Percentiles rank a stretch among this genome's conserved stretches.
Conservation (phyloP, 192 early-diverging fungal genomes). For the Coemansia sp. region DNA sequence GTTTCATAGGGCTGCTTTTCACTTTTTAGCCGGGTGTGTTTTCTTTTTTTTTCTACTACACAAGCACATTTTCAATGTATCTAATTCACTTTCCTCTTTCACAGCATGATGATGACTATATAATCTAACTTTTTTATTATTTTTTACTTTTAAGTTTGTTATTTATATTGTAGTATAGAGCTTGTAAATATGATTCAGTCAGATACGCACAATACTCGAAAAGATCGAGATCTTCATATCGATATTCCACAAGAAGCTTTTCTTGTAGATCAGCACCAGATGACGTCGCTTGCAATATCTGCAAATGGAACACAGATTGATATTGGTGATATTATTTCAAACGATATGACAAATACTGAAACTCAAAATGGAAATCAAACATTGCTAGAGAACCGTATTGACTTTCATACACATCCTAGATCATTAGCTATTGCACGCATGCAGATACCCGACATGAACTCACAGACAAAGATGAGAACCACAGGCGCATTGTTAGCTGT, state of each 20-base stretch:
- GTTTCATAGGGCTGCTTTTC: background rate
- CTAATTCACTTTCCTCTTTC: background rate
- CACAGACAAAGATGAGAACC: constrained; percentile 71
- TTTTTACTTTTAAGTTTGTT: background rate
- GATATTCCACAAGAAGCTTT: background rate
- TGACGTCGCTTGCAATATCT: background rate
- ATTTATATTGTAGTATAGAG: background rate
- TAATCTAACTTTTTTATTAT: background rate
- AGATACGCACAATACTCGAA: background rate
- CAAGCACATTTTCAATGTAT: background rate
- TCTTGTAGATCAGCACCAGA: background rate
- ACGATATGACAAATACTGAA: background rate
- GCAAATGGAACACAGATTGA: constrained; percentile 2
- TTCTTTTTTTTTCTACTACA: background rate
- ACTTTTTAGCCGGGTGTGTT: too few relatives aligned
- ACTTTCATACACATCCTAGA: constrained; percentile 51
- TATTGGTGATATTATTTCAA: constrained; percentile 5
- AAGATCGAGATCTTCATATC: too few relatives aligned
- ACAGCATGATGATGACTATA: background rate
- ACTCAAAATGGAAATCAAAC: constrained; percentile 11
- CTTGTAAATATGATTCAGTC: background rate
- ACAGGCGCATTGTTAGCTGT: constrained; percentile 81
- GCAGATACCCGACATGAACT: constrained; percentile 62
- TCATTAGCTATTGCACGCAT: constrained; percentile 37
- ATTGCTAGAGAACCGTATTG: constrained; percentile 34